These are phyloP conservation scores for Alnus rubra DNA, from an alignment of 306 rosid species.

Conservation along the genomic window DNA sequence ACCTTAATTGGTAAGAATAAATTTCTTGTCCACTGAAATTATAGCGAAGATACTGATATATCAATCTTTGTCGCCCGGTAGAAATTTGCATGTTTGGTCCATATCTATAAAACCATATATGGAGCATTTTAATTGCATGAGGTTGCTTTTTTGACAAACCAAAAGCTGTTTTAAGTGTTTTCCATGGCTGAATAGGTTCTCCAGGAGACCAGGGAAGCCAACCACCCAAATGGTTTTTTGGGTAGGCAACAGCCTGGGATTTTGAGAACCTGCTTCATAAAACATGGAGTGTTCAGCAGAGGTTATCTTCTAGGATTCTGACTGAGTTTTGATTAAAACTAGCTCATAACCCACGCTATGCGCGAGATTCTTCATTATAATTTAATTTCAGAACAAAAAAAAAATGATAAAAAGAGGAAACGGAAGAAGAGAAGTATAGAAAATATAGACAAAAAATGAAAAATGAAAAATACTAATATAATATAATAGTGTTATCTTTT, in stretches of 20 bases:
- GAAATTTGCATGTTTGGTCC: constrained; percentile 6
- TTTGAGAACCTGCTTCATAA: neutral
- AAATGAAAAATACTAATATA: too few species aligned
- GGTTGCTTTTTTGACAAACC: neutral
- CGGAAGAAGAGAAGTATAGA: too few species aligned
- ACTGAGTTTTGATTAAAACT: neutral
- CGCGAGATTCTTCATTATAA: too few species aligned
- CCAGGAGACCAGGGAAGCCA: neutral
- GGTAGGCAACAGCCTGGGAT: neutral
- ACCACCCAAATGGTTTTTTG: neutral
- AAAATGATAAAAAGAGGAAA: too few species aligned
- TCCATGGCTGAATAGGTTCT: neutral
- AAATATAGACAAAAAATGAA: too few species aligned
- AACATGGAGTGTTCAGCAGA: neutral
- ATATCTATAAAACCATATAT: neutral
- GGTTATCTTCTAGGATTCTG: neutral
- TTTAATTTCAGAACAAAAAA: too few species aligned
- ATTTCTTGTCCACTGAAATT: constrained; percentile 19
- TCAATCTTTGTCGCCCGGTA: neutral
- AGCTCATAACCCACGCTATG: too few species aligned
- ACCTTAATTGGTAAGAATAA: constrained; percentile 66
- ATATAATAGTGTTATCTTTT: too few species aligned
- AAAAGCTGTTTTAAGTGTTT: neutral
- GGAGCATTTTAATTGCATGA: constrained; percentile 2
- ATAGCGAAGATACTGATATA: constrained; percentile 6